These are phyloP conservation scores for Citrus sp. DNA, from an alignment of 345 rosid genomes.

Conservation along the genomic window DNA sequence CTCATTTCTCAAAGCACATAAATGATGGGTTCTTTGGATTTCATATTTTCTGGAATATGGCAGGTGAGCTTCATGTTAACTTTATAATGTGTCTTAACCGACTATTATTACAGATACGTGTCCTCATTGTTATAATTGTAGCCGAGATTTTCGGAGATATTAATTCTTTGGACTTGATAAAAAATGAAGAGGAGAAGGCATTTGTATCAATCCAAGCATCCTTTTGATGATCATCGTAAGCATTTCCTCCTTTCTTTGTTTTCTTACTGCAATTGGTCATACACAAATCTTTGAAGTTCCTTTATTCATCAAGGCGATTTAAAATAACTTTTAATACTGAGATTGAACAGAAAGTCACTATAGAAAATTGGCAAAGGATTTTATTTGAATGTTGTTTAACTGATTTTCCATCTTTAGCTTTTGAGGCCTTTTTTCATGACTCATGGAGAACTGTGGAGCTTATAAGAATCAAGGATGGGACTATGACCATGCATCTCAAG, in stretches of 20 bases:
- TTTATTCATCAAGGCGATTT: not conserved
- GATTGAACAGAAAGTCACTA: not conserved
- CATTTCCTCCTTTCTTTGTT: not conserved
- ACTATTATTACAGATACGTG: constrained; percentile 1
- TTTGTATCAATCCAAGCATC: constrained; percentile 53
- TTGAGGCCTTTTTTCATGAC: constrained; percentile 55
- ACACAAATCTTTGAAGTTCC: not conserved
- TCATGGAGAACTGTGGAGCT: constrained; percentile 65
- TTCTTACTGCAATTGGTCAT: not conserved
- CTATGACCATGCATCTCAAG: constrained; percentile 34
- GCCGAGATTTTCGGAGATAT: not conserved
- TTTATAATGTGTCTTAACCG: constrained; percentile 11
- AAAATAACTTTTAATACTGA: not conserved
- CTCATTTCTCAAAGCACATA: not conserved
- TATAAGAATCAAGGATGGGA: constrained; percentile 51
- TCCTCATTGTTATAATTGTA: not conserved
- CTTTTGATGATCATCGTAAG: constrained; percentile 53
- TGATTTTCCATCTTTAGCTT: constrained; percentile 46
- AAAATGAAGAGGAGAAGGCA: constrained; percentile 40
- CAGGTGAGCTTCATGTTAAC: not conserved
- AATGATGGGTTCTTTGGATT: not conserved
- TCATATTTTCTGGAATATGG: not conserved
- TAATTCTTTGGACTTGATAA: not conserved
- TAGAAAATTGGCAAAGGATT: not conserved
- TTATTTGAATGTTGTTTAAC: not conserved